These are phyloP conservation scores for Taxawa tesnikishii DNA, from an alignment of 2,329 filamentous ascomycete species.

Conservation along the genomic window DNA sequence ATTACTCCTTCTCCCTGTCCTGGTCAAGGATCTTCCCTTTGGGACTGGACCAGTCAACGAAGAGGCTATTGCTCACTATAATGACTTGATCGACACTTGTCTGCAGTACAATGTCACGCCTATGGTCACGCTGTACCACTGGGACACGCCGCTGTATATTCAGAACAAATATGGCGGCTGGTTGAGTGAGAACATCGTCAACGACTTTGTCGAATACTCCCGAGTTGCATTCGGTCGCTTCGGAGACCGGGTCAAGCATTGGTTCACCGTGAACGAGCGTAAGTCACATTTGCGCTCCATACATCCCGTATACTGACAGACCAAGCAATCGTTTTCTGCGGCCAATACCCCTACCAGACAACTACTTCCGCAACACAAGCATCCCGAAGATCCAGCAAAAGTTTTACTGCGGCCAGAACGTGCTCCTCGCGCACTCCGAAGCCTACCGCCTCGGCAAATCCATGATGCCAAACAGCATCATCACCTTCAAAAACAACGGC, in stretches of 20 bases:
- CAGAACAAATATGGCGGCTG: constrained; percentile 26
- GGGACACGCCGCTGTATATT: constrained; percentile 21
- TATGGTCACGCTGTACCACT: constrained; percentile 33
- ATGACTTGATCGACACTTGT: constrained; percentile 28
- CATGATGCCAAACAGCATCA: constrained; percentile 24
- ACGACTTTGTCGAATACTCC: constrained; percentile 29
- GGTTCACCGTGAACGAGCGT: constrained; percentile 33
- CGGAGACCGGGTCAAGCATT: constrained; percentile 23
- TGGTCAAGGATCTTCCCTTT: constrained; percentile 37
- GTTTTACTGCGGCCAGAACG: constrained; percentile 26
- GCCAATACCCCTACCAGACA: constrained; percentile 18
- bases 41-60: constrained; percentile 29
- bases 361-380: constrained; percentile 23
- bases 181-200: constrained; percentile 21
- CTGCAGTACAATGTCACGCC: constrained; percentile 31
- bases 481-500: constrained; percentile 21
- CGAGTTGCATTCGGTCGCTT: constrained; percentile 24
- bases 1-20: constrained; percentile 28
- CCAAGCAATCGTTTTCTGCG: constrained; percentile 18
- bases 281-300: constrained; percentile 4
- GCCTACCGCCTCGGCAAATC: constrained; percentile 31
- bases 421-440: constrained; percentile 22
- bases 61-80: constrained; percentile 31
- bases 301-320: constrained; percentile 3
- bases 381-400: constrained; percentile 19